Evolutionary conservation across 192 early-diverging fungal species (phyloP), one percentile per base, ranked within the genome.

Genomic region (Linnemannia elongata): DNA sequence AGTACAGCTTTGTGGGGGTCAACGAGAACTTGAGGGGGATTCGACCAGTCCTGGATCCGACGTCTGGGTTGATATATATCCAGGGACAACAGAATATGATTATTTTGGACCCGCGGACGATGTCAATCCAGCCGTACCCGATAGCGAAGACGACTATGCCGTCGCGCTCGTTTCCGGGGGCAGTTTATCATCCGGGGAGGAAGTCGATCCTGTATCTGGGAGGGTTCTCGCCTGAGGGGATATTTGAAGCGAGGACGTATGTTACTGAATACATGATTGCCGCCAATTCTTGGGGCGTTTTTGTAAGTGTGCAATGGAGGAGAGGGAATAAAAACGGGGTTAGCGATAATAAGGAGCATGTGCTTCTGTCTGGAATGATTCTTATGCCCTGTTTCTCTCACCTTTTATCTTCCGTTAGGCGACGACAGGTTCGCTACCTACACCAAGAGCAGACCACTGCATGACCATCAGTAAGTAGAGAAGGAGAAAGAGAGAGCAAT

Each of bases 401-500:
- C 60, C 10, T 54, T 27, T 60, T 55, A 38, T 60, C n/a, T 60
- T 69, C 68, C 33, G 12, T 74, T 77, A 83, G 82, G 47, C 18
- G 9, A 75, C 82, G 20, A 42, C 20, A 9, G 82, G 77, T 17
- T 33, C 22, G 1, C 6, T 36, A n/a, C 82, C 82, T 12, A 69
- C 72, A 13, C 76, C 72, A 1, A 78, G 82, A 72, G 60, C 72
- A 57, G 82, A 84, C 60, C 69, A 72, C 57, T 84, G 82, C 72
- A 79, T 79, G 77, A 38, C 72, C n/a, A 44, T 63, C 2, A 84
- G 82, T 84, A 78, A 75, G 82, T 24, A 30, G 57, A n/a, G n/a
- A n/a, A n/a, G 10, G 12, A 71, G 15, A 47, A 1, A 33, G 30
- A 24, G 36, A 24, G 15, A 2, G 35, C 33, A 69, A 45, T 49